phyloP scores from a whole-genome alignment of 164 flowering plant genomes.

The Annona cherimola region DNA sequence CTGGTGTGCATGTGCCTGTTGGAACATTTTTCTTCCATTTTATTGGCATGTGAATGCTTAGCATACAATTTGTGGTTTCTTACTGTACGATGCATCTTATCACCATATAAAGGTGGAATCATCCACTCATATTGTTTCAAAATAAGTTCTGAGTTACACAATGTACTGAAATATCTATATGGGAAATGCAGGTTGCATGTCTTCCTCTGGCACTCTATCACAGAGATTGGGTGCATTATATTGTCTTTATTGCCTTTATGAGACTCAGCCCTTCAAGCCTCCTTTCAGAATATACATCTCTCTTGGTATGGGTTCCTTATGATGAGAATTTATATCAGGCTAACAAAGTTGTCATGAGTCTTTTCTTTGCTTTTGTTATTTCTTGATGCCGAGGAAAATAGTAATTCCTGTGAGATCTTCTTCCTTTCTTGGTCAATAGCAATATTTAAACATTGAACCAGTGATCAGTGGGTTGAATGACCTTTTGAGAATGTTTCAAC shows the following conservation, averaged over 20 bases:
- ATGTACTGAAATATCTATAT: slow-evolving; percentile 1
- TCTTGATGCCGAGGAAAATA: background rate
- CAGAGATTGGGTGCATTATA: slow-evolving; percentile 79
- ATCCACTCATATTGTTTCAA: background rate
- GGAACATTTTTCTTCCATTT: background rate
- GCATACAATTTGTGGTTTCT: background rate
- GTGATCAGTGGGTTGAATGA: too few species aligned
- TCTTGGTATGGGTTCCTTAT: slow-evolving; percentile 40
- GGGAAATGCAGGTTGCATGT: slow-evolving; percentile 55
- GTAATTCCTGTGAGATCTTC: background rate
- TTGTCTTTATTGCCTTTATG: slow-evolving; percentile 83
- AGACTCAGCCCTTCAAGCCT: slow-evolving; percentile 88
- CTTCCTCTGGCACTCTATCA: slow-evolving; percentile 43
- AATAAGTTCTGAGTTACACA: background rate
- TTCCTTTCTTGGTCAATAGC: too few species aligned
- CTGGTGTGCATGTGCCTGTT: background rate
- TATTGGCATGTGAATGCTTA: background rate
- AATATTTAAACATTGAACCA: too few species aligned
- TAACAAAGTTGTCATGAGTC: background rate
- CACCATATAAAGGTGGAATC: background rate
- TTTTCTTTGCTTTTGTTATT: background rate
- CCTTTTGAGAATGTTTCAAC: too few species aligned
- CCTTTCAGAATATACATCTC: slow-evolving; percentile 71
- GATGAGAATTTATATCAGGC: background rate
- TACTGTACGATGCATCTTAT: background rate